Evolutionary conservation across 805 yeast genomes (phyloP), one percentile per base, ranked within the genome.

Genomic region (Yamadazyma sp.): DNA sequence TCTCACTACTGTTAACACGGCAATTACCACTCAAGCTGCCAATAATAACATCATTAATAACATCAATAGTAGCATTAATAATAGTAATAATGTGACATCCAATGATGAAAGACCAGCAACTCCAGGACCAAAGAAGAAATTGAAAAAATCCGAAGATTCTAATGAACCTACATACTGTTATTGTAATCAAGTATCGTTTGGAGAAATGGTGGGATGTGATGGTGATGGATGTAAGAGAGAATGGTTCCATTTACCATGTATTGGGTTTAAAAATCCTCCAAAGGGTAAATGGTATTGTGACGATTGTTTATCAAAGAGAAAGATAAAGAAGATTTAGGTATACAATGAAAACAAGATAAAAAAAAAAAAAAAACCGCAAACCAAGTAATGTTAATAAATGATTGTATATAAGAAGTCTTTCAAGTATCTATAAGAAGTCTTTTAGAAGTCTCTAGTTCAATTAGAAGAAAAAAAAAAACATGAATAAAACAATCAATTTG

Each of bases 151-250:
- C 23, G 56, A 48, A 25, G 56, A 50, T 22, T 35, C 36, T 9
- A 42, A 38, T 31, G 97, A 89, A 52, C 95, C 95, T 1, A 76
- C 88, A 2, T 91, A 91, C 57, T 93, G 98, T 60, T 89, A 91
- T 64, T 93, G 98, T 64, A 86, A 88, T 56, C 96, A 89, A 56
- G 95, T 89, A 0, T 91, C 97, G 4, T 93, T 85, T 55, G 98
- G 98, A 13, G 98, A 93, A 53, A 93, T 93, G 98, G 97, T 93
- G 41, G 98, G 95, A 2, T 93, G 98, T 63, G 98, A 93, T 53
- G 97, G 96, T 9, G 89, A 86, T 23, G 78, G 81, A 39, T 91
- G 98, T 65, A 80, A 80, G 55, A 70, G 87, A 36, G 98, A 89
- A 58, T 89, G 98, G 98, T 89, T 89, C 63, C 98, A 89, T 65